Base-by-base conservation (phyloP, 2,329 filamentous ascomycete species). In the Hirsutella minnesotensis region DNA sequence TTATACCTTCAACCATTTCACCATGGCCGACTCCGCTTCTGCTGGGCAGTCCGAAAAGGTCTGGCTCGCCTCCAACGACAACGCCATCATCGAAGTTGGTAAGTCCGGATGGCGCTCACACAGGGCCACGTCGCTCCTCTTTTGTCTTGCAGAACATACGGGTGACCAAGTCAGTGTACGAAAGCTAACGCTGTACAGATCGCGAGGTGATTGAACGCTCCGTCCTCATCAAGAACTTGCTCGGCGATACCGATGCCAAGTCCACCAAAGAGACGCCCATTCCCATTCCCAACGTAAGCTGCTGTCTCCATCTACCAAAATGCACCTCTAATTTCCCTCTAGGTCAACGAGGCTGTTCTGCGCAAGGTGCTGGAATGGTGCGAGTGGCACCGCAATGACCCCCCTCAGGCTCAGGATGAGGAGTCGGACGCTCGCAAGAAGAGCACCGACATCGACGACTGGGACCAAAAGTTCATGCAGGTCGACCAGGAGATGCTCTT, bases 381-480 rank as follows among this genome's bases (percentile, higher is more conserved):
- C 70, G 79, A 86, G 51, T 87, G 95, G 62, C 92, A 98, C 76
- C 85, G 86, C 64, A 79, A 81, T 62, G 92, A 98, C 58, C 87
- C 92, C 33, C 73, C 80, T n/a, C 76, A 80, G 49, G 73, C 81
- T 42, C 78, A 80, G 56, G 90, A 96, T 49, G 92, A 95, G 47
- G 88, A 98, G 56, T 83, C 84, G 48, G 90, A 96, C 56, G 88
- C 82, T 40, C 86, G 92, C 55, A 95, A 95, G 75, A 95, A 95
- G 79, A 95, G 89, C 2, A 96, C 92, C 38, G 92, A 98, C 56
- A 98, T 98, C 52, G 92, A 96, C 46, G 92, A 98, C 67, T 98
- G 92, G 92, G 92, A 98, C 56, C 90, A 96, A 66, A 98, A 98
- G 69, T 98, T 96, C 66, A 96, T 98, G 92, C 90, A 96, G 67